phyloP scores from a whole-genome alignment of 106 monocot species.

The Dendrobium nobile region DNA sequence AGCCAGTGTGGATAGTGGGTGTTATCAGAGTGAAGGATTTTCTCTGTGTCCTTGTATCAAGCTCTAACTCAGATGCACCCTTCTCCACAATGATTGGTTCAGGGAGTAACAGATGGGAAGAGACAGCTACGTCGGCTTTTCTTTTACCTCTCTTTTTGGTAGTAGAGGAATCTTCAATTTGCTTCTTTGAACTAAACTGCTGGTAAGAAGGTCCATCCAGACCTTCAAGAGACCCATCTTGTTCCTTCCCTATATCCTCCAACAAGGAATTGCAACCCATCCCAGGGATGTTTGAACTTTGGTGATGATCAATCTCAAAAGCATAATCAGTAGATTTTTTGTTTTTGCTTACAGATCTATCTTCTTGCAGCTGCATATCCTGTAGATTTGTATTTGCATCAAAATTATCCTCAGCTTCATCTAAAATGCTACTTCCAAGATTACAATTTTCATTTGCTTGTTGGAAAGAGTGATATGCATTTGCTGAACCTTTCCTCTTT shows the following conservation, averaged over 20 bases:
- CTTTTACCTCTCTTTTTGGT: constrained; percentile 65
- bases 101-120: constrained; percentile 13
- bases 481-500: constrained; percentile 25
- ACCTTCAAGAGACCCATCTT: constrained; percentile 20
- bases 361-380: not conserved
- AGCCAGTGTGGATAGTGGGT: constrained; percentile 83
- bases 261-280: constrained; percentile 24
- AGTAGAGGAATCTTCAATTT: constrained; percentile 24
- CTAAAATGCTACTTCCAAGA: constrained; percentile 24
- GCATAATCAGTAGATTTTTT: constrained; percentile 4
- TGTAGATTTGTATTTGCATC: constrained; percentile 8
- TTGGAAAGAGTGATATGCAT: constrained; percentile 11
- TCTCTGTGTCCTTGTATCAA: constrained; percentile 35
- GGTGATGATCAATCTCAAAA: constrained; percentile 23
- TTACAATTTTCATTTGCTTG: constrained; percentile 14
- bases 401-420: constrained; percentile 20
- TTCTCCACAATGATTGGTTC: constrained; percentile 22
- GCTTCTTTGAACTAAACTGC: constrained; percentile 29
- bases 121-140: constrained; percentile 21
- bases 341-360: constrained; percentile 16
- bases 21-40: constrained; percentile 69
- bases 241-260: constrained; percentile 48
- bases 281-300: constrained; percentile 6
- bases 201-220: constrained; percentile 19
- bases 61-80: constrained; percentile 24